Base-by-base conservation (phyloP, 306 rosid species). In the Astragalus glycyphyllos region DNA sequence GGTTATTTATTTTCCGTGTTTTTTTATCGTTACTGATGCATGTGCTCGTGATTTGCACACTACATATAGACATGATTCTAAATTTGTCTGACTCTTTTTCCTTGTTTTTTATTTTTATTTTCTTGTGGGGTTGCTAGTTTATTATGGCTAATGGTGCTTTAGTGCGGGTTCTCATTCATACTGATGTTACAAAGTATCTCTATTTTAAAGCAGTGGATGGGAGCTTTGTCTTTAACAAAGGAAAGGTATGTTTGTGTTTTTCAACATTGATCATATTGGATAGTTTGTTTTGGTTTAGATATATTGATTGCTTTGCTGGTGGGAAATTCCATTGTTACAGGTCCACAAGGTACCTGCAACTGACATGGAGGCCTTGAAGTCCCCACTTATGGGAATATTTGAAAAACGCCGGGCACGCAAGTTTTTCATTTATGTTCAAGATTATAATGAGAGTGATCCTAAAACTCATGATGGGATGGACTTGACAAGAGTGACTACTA, bases 121-220 rank as follows among this genome's bases (percentile, higher is more conserved):
- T 57, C 7, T 11, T 64, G 7, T 32, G 60, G 51, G 53, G 58
- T 62, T 61, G 59, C 29, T 82, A 95, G 99, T 95, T 91, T 75
- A 95, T 91, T 91, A 95, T 95, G 99, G 99, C 97, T 17, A 95
- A 95, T 79, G 99, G 97, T 23, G 87, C 82, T 68, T 85, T 95
- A 32, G 99, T 95, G 54, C 90, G 99, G 57, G 99, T 91, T 42
- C 99, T 95, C 50, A 95, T 91, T 61, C 97, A 95, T 65, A 95
- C 99, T 2, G 90, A 91, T 78, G 99, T 95, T 38, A 95, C 99
- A 13, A 95, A 95, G 87, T 95, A 95, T 84, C 84, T 95, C 79
- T 87, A 78, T 65, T 95, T 95, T 67, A 95, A 91, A 78, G 99
- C 99, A 31, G 99, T 91, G 60, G 99, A 94, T 78, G 87, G 87